Percentiles rank a stretch among this genome's conserved stretches.
phyloP scores from a whole-genome alignment of 352 stramenopile species.

The Pythium pyrilobum region DNA sequence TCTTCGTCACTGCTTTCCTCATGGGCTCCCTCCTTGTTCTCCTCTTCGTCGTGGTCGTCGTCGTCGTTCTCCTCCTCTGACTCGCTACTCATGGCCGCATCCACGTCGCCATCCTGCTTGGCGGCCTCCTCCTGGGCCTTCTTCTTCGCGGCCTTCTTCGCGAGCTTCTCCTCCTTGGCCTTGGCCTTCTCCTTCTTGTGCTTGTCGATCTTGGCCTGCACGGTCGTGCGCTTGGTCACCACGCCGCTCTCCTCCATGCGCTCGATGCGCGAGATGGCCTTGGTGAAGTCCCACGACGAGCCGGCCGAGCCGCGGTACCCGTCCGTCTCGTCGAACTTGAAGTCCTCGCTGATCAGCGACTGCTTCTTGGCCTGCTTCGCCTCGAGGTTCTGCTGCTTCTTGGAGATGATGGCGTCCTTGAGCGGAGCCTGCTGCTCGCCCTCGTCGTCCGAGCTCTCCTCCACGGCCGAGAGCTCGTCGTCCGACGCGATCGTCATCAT shows the following conservation, averaged over 20 bases:
- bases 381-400: constrained; percentile 47
- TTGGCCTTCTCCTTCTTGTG: constrained; percentile 64
- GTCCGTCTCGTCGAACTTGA: constrained; percentile 78
- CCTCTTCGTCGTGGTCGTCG: constrained; percentile 23
- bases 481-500: constrained; percentile 89
- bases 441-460: constrained; percentile 74
- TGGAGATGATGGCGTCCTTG: constrained; percentile 65
- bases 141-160: constrained; percentile 44
- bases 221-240: constrained; percentile 71
- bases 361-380: constrained; percentile 38
- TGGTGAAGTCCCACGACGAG: constrained; percentile 85
- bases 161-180: constrained; percentile 49
- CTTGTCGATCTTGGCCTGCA: constrained; percentile 85
- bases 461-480: constrained; percentile 67
- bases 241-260: constrained; percentile 53
- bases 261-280: constrained; percentile 83
- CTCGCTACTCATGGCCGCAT: constrained; percentile 13
- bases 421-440: constrained; percentile 28
- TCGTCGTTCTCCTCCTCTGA: constrained; percentile 17
- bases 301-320: constrained; percentile 42
- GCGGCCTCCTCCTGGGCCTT: constrained; percentile 23
- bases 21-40: constrained; percentile 17
- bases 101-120: constrained; percentile 18
- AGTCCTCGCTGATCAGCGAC: constrained; percentile 68
- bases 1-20: constrained; percentile 41